Evolutionary conservation across 2,329 filamentous ascomycete genomes (phyloP).

Genomic region (Chrysosporium queenslandicum): DNA sequence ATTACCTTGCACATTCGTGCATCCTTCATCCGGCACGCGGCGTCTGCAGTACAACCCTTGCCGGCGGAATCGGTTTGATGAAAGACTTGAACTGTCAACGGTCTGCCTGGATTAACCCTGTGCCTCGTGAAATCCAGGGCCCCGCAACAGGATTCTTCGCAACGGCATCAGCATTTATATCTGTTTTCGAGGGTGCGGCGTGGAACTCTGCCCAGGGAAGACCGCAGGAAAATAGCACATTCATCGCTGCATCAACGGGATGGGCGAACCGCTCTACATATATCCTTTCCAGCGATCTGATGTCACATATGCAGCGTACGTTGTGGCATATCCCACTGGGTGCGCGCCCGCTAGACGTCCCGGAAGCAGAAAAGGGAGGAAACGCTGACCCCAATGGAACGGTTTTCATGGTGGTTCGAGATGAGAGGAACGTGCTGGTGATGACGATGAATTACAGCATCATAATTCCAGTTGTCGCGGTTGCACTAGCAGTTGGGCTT

Average conservation of each 20-base stretch:
- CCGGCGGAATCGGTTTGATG: slow-evolving; percentile 1
- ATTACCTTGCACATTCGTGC: slow-evolving; percentile 8
- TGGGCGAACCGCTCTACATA: background rate
- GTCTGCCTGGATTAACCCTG: slow-evolving; percentile 7
- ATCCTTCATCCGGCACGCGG: slow-evolving; percentile 4
- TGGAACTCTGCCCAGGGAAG: background rate
- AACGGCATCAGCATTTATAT: slow-evolving; percentile 4
- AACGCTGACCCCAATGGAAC: background rate
- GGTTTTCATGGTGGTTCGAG: background rate
- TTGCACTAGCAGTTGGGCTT: background rate
- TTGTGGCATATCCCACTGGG: slow-evolving; percentile 9
- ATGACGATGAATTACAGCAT: slow-evolving; percentile 7
- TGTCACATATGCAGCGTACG: slow-evolving; percentile 10
- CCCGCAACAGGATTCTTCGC: slow-evolving; percentile 5
- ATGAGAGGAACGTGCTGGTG: slow-evolving; percentile 1
- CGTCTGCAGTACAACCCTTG: slow-evolving; percentile 1
- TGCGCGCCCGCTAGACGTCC: background rate
- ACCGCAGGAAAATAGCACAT: slow-evolving; percentile 7
- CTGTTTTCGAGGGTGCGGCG: slow-evolving; percentile 5
- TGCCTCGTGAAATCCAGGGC: slow-evolving; percentile 3
- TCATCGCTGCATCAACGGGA: slow-evolving; percentile 1
- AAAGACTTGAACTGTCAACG: slow-evolving; percentile 7
- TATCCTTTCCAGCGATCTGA: slow-evolving; percentile 6
- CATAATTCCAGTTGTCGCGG: background rate
- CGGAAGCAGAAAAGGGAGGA: slow-evolving; percentile 1